A percentile compares a stretch with the other conserved stretches of the same genome.
phyloP scores from a whole-genome alignment of 176 grass and related monocot genomes.

The Eleusine coracana region DNA sequence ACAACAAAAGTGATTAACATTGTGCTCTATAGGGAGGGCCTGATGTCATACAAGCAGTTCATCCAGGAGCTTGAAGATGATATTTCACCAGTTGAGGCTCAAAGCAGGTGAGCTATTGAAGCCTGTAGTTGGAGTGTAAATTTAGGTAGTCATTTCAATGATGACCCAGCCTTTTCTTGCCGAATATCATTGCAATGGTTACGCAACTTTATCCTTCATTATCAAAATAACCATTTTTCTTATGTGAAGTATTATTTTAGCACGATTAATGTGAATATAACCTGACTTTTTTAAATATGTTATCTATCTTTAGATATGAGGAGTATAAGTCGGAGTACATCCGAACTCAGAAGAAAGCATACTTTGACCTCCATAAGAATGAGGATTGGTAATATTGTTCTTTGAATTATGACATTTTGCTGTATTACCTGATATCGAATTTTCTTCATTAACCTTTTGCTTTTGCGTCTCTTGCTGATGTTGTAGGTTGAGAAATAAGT shows the following conservation, averaged over 20 bases:
- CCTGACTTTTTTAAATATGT: slow-evolving; percentile 19
- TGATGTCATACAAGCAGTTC: slow-evolving; percentile 99
- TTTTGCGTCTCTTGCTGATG: slow-evolving; percentile 18
- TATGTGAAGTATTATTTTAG: slow-evolving; percentile 11
- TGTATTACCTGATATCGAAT: slow-evolving; percentile 6
- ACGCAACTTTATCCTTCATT: neutral
- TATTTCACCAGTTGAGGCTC: slow-evolving; percentile 87
- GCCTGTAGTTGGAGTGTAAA: slow-evolving; percentile 7
- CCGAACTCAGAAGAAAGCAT: slow-evolving; percentile 93
- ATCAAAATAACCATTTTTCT: neutral
- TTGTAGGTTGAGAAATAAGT: slow-evolving; percentile 95
- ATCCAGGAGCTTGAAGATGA: slow-evolving; percentile 99
- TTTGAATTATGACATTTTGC: slow-evolving; percentile 11
- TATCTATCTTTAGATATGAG: slow-evolving; percentile 74
- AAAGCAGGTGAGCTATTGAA: slow-evolving; percentile 59
- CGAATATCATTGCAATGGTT: slow-evolving; percentile 19
- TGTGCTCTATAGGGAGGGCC: slow-evolving; percentile 70
- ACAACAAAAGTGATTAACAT: slow-evolving; percentile 22
- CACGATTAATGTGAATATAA: neutral
- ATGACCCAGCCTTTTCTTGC: slow-evolving; percentile 4
- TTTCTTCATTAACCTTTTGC: slow-evolving; percentile 30
- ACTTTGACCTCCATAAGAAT: slow-evolving; percentile 94
- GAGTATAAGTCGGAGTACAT: slow-evolving; percentile 97
- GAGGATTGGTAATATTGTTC: slow-evolving; percentile 71
- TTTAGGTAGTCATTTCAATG: slow-evolving; percentile 33